These are phyloP conservation scores for Neonectria neomacrospora DNA, from an alignment of 2,329 filamentous ascomycete genomes.

Conservation along the genomic window DNA sequence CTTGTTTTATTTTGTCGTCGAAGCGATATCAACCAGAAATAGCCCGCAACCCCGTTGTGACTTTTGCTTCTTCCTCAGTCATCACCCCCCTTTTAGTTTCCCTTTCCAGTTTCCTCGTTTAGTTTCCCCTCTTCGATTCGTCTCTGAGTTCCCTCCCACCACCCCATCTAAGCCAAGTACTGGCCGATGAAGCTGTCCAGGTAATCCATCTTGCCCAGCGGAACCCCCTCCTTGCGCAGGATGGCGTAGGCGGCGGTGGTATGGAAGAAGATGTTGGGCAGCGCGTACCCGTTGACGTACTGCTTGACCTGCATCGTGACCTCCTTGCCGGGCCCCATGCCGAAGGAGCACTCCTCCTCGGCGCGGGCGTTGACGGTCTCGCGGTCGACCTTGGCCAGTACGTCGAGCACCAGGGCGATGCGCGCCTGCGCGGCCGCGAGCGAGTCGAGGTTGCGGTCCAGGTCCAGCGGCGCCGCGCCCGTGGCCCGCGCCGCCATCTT, in stretches of 20 bases:
- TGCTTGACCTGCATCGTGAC: conserved; percentile 43
- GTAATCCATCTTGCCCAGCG: conserved; percentile 70
- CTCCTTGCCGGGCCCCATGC: conserved; percentile 46
- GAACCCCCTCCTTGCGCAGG: conserved; percentile 69
- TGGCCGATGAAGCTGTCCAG: conserved; percentile 50
- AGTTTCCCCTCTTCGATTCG: not conserved
- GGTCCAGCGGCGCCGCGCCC: conserved; percentile 44
- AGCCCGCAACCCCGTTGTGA: too few relatives aligned
- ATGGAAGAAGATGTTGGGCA: conserved; percentile 75
- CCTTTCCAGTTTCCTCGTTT: too few relatives aligned
- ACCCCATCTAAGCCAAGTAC: conserved; percentile 29
- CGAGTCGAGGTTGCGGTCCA: conserved; percentile 46
- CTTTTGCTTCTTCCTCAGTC: conserved; percentile 3
- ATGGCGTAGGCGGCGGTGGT: conserved; percentile 68
- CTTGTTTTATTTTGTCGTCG: conserved; percentile 4
- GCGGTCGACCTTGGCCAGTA: conserved; percentile 48
- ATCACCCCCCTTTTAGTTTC: not conserved
- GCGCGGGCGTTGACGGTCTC: conserved; percentile 49
- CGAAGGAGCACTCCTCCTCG: conserved; percentile 44
- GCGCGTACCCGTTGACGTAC: conserved; percentile 60
- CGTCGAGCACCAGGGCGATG: conserved; percentile 47
- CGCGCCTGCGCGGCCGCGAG: conserved; percentile 50
- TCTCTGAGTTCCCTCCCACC: not conserved
- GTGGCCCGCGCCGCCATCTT: conserved; percentile 50
- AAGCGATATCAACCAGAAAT: not conserved